Evolutionary conservation across 2,329 filamentous ascomycete genomes (phyloP), one percentile per base, ranked within the genome.

Genomic region (Aspergillus pseudonomiae): DNA sequence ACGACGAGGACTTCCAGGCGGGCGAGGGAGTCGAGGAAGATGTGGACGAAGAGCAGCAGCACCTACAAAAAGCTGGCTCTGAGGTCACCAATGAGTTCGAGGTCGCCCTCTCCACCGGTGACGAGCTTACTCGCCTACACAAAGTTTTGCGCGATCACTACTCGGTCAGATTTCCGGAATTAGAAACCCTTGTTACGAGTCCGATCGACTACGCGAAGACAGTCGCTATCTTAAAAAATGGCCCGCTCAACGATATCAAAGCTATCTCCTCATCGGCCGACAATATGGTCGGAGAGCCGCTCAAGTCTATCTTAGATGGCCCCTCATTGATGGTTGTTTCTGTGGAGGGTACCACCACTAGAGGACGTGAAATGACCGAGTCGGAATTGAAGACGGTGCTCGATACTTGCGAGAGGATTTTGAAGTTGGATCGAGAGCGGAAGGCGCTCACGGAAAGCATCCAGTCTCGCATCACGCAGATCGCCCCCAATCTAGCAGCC

Each of bases 101-200:
- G 76, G 93, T 96, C 9, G 96, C 95, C 0, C 96, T 94, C 6
- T 91, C 91, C 67, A 97, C 98, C 69, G 94, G 97, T 70, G 92
- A 92, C 74, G 94, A 98, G 78, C 91, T 98, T 53, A 91, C 91
- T 39, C 86, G 95, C 9, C 92, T 98, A 26, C 95, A 99, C 84
- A 99, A 99, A 80, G 96, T 93, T 78, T 93, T 97, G 64, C 88
- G 94, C 73, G 95, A 99, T 73, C 93, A 97, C 79, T 99, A 99
- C 81, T 97, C 94, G 11, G 86, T 91, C 21, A 88, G 94, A 65
- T 99, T 98, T 73, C 94, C 95, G 0, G 94, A 97, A 78, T 86
- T 99, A 46, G 95, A 99, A 78, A 88, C 86, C 21, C 86, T 99
- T 39, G 90, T 99, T 64, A 93, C 92, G 62, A 97, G 94, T 72